phyloP scores from a whole-genome alignment of 306 rosid species.

The Hippophae tibetana region DNA sequence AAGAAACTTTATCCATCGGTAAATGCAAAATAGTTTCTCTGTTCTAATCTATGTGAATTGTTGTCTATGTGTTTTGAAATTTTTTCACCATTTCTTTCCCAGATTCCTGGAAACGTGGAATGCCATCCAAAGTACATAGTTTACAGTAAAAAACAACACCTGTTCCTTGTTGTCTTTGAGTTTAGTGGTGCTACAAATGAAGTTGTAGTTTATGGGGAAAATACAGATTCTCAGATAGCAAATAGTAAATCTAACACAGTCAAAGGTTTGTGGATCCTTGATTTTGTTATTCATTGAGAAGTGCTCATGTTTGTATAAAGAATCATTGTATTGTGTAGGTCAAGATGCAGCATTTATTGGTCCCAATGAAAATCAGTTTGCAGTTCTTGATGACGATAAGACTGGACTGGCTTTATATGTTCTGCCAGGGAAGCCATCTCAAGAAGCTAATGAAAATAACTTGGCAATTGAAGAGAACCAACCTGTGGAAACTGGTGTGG shows the following conservation, averaged over 20 bases:
- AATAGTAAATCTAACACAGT: conserved; percentile 69
- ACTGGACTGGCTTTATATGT: conserved; percentile 70
- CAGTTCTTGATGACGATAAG: conserved; percentile 88
- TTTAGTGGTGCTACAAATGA: conserved; percentile 69
- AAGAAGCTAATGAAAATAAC: conserved; percentile 51
- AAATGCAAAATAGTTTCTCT: conserved; percentile 24
- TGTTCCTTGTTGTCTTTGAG: conserved; percentile 80
- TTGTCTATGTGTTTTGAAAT: conserved; percentile 19
- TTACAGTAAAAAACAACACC: conserved; percentile 69
- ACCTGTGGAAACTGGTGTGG: conserved; percentile 31
- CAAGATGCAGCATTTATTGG: conserved; percentile 94
- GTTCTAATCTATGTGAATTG: conserved; percentile 13
- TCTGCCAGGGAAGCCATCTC: conserved; percentile 65
- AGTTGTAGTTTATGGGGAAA: conserved; percentile 79
- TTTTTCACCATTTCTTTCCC: conserved; percentile 20
- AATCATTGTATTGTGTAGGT: conserved; percentile 44
- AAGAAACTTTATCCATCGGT: conserved; percentile 83
- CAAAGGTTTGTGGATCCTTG: conserved; percentile 47
- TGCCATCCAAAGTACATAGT: conserved; percentile 59
- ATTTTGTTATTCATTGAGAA: conserved; percentile 14
- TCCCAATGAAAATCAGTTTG: conserved; percentile 86
- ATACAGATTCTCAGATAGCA: conserved; percentile 41
- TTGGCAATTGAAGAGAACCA: conserved; percentile 49
- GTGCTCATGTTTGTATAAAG: conserved; percentile 14
- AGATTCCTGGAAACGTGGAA: conserved; percentile 88